Base-by-base conservation (phyloP, 139 green algal genomes). In the Chlorella vulgaris region DNA sequence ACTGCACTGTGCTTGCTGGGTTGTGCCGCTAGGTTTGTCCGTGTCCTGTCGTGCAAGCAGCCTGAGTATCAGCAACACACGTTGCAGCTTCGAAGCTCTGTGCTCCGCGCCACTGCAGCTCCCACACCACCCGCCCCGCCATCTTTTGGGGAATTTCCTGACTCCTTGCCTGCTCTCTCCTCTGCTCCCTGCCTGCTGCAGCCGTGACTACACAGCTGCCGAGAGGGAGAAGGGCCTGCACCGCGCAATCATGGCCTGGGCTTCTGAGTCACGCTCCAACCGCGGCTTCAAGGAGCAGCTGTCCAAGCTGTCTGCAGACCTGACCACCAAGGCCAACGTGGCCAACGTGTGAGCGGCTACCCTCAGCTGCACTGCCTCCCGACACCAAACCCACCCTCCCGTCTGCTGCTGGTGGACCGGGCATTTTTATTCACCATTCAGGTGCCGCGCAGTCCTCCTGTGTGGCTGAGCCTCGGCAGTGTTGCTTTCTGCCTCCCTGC, bases 171-270 rank as follows among this genome's bases (percentile, higher is more conserved):
- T 15, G 13, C 47, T 15, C 47, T 24, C 60, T n/a, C 3, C 24
- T 35, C 21, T 36, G 2, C 6, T 7, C 26, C 13, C 60, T 4
- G n/a, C 60, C 13, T 33, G 2, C 60, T 36, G 60, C 60, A 78
- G 71, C 33, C 55, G 53, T 26, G 90, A 93, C 74, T 93, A 89
- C 83, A 89, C 85, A 18, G 68, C 84, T 19, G 87, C 87, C 28
- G 90, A 93, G 88, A 68, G 70, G n/a, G 81, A 83, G 60, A n/a
- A 84, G 60, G 89, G 87, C 31, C 61, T 86, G 10, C 87, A 92
- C 79, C 51, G 77, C 8, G 70, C 79, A 13, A 38, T 87, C 35
- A 39, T 84, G 31, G 81, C 81, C 62, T 87, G 80, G 76, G 77
- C 77, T 13, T 50, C 33, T 58, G 83, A 87, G 58, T 82, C 69